A percentile compares a stretch with the other conserved stretches of the same genome.
Conservation (phyloP, 768 basidiomycete species). For the Hortiboletus flavorubellus region DNA sequence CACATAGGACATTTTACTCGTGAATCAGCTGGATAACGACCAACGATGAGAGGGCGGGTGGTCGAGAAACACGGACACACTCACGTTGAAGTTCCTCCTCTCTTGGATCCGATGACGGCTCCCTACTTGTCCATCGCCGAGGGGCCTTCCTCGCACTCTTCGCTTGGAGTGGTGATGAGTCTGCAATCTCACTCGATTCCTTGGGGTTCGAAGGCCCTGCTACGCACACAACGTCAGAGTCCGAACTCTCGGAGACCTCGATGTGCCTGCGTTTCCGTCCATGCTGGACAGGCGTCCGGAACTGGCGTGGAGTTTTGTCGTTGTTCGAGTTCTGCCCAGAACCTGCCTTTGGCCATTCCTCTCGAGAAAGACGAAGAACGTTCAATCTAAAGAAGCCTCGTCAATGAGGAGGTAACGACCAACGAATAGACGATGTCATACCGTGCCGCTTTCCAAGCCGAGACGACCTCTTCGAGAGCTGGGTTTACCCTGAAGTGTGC, state of each 20-base stretch:
- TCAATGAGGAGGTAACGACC: not conserved
- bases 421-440: constrained; percentile 28
- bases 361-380: constrained; percentile 41
- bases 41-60: not conserved
- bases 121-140: constrained; percentile 12
- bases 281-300: constrained; percentile 17
- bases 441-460: constrained; percentile 74
- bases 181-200: constrained; percentile 21
- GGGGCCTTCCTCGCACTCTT: constrained; percentile 21
- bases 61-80: not conserved
- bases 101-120: constrained; percentile 30
- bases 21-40: constrained; percentile 27
- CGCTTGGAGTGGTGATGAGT: constrained; percentile 22
- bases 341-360: constrained; percentile 23
- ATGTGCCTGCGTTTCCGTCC: constrained; percentile 37
- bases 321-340: constrained; percentile 1
- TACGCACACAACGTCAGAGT: constrained; percentile 27
- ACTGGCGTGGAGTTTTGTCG: constrained; percentile 18
- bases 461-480: constrained; percentile 65
- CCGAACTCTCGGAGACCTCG: constrained; percentile 19
- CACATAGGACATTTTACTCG: constrained; percentile 66
- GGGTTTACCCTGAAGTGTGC: constrained; percentile 63
- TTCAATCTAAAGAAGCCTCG: constrained; percentile 34
- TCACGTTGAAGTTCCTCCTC: constrained; percentile 31
- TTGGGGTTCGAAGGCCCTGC: constrained; percentile 30